Base-by-base conservation (phyloP, 345 rosid species). In the Brassica juncea region DNA sequence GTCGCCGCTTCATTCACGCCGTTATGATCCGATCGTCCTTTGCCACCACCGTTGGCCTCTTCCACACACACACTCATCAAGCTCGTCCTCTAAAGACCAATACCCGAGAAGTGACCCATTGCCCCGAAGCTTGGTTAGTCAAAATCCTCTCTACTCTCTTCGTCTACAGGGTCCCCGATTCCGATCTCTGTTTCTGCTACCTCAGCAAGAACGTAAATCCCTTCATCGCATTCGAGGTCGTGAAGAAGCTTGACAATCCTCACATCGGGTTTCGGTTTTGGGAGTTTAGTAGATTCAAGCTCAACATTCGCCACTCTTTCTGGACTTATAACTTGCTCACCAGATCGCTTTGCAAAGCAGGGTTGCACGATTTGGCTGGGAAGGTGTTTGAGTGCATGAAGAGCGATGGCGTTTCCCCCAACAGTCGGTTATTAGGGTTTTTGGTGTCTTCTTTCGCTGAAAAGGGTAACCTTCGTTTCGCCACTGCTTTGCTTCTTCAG, bases 121-220 rank as follows among this genome's bases (percentile, higher is more conserved):
- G 57, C 66, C 75, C 78, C 15, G 90, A 90, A 65, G 83, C 90
- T 49, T 94, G 97, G 98, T 84, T 92, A 60, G 90, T 87, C 76
- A 92, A 94, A 85, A 85, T 91, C 77, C 86, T 85, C 12, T 85
- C 90, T 30, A 84, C 93, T 57, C 77, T 91, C 25, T 88, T 92
- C 72, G 72, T 86, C 28, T 77, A 72, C 62, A 80, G 85, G n/a
- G 49, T 71, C 5, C 87, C 72, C 15, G 80, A 77, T 66, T 83
- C 83, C 23, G 86, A 81, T 81, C 42, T 77, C 6, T 90, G 85
- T 77, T 70, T 88, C 78, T 79, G 78, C 19, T 92, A 86, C 83
- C 83, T 94, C 54, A 84, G 87, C 67, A 86, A 63, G 54, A 84
- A 87, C 11, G 59, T 94, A 80, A 89, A 87, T 0, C 93, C 95